These are phyloP conservation scores for Glutinoglossum americanum DNA, from an alignment of 495 filamentous ascomycete species.

Conservation along the genomic window DNA sequence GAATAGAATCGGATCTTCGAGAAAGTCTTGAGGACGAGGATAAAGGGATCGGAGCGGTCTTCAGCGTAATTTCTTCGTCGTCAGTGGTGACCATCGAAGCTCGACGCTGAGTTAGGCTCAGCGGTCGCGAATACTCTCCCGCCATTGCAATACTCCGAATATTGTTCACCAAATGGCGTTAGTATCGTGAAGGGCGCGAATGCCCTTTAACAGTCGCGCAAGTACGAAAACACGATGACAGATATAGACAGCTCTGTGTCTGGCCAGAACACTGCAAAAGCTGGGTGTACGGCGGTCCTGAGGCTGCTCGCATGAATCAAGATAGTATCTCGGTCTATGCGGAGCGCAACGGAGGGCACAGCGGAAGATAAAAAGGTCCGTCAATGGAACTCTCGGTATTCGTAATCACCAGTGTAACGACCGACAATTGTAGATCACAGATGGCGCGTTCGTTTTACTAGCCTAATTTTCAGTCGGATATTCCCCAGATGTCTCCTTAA, in stretches of 20 bases:
- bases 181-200: not conserved
- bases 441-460: not conserved
- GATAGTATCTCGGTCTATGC: not conserved
- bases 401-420: not conserved
- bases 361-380: not conserved
- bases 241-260: not conserved
- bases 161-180: not conserved
- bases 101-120: conserved; percentile 16
- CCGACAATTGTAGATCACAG: not conserved
- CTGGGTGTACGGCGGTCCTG: not conserved
- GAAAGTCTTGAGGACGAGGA: conserved; percentile 7
- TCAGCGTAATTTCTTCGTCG: conserved; percentile 16
- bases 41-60: conserved; percentile 16
- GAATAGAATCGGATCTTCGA: not conserved
- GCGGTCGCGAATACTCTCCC: conserved; percentile 7
- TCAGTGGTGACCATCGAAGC: conserved; percentile 16
- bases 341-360: not conserved
- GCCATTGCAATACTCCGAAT: conserved; percentile 2
- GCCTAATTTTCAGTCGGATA: not conserved
- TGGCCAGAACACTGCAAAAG: not conserved
- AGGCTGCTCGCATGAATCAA: not conserved
- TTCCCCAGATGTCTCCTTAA: not conserved
- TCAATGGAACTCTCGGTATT: not conserved
- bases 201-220: not conserved
- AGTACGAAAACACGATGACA: not conserved